Evolutionary conservation across 305 asterid genomes (phyloP).

Genomic region (Fraxinus platypoda): DNA sequence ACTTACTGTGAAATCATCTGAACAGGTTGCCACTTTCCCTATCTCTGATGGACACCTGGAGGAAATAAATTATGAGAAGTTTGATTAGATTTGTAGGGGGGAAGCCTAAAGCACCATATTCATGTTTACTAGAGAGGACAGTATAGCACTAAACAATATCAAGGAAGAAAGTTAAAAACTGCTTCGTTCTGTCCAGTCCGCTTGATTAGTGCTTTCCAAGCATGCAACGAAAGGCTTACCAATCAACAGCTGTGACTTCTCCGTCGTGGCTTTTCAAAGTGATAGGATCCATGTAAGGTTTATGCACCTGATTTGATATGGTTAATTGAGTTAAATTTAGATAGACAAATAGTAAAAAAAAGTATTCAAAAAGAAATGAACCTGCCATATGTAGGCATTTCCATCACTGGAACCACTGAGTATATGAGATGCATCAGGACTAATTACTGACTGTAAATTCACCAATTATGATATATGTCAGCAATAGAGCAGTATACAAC

Average conservation of each 20-base stretch:
- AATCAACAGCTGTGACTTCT: conserved; percentile 92
- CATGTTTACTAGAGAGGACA: neutral
- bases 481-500: neutral
- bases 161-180: neutral
- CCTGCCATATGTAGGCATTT: conserved; percentile 94
- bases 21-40: conserved; percentile 86
- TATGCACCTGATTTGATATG: conserved; percentile 54
- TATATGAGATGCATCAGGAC: conserved; percentile 91
- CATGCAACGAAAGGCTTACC: conserved; percentile 42
- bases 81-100: conserved; percentile 2
- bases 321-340: conserved; percentile 7
- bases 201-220: neutral
- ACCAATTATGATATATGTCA: conserved; percentile 18
- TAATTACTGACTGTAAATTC: conserved; percentile 64
- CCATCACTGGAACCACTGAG: conserved; percentile 98
- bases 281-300: conserved; percentile 64
- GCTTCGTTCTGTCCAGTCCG: neutral
- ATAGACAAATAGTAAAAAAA: neutral
- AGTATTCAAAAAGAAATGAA: conserved; percentile 25
- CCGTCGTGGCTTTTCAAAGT: conserved; percentile 73
- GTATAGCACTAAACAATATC: neutral
- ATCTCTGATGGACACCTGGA: conserved; percentile 78
- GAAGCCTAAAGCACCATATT: neutral
- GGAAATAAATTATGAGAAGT: conserved; percentile 20
- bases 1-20: conserved; percentile 90